A percentile compares a stretch with the other conserved stretches of the same genome.
phyloP scores from a whole-genome alignment of 176 grass and related monocot species.

The Phyllostachys edulis region DNA sequence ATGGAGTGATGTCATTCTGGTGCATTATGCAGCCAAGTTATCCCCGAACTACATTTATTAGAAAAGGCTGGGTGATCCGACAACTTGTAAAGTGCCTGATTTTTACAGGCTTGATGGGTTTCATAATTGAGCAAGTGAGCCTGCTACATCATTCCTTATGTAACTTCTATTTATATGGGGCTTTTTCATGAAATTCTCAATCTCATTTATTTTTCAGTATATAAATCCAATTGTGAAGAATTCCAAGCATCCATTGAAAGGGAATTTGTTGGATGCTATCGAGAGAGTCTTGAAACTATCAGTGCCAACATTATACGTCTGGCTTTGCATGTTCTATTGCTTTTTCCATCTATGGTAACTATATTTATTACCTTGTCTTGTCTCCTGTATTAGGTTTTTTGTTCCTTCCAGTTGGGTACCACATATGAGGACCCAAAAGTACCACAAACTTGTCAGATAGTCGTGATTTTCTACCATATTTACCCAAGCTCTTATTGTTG shows the following conservation, averaged over 20 bases:
- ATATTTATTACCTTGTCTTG: conserved; percentile 19
- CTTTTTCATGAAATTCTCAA: neutral
- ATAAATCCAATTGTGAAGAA: conserved; percentile 98
- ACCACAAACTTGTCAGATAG: neutral
- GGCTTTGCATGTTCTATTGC: conserved; percentile 99
- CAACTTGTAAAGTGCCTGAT: conserved; percentile 80
- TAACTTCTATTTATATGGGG: neutral
- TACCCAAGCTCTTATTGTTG: neutral
- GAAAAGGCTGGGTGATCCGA: conserved; percentile 79
- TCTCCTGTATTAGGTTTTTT: neutral
- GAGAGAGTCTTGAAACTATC: conserved; percentile 97
- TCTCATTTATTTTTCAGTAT: conserved; percentile 56
- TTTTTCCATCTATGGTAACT: conserved; percentile 98
- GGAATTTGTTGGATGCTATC: conserved; percentile 85
- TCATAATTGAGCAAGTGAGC: conserved; percentile 95
- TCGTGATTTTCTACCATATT: neutral
- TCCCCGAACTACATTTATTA: conserved; percentile 68
- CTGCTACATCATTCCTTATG: conserved; percentile 20
- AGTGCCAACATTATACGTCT: conserved; percentile 89
- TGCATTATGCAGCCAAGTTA: conserved; percentile 70
- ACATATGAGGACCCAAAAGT: neutral
- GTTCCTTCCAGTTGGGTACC: neutral
- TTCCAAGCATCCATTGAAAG: conserved; percentile 90
- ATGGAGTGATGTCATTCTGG: conserved; percentile 30
- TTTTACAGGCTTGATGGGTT: conserved; percentile 96